A percentile compares a stretch with the other conserved stretches of the same genome.
Conservation (phyloP, 192 early-diverging fungal species). For the Polychytrium aggregatum region DNA sequence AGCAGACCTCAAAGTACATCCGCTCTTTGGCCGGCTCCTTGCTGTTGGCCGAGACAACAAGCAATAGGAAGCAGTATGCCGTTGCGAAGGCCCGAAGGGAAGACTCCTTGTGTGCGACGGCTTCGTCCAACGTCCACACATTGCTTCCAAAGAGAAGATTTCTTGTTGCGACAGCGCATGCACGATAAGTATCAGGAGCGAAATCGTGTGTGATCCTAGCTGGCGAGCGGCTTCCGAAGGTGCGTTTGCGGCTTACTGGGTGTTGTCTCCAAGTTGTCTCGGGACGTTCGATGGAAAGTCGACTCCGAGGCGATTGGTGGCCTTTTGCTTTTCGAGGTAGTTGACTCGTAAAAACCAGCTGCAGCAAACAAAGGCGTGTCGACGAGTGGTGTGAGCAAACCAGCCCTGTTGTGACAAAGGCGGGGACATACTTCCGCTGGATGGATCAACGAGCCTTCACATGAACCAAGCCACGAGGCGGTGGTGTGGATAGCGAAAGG, state of each 20-base stretch:
- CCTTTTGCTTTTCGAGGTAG: constrained; percentile 9
- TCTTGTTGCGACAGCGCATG: constrained; percentile 3
- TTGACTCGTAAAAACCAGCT: constrained; percentile 10
- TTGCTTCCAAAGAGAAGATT: constrained; percentile 4
- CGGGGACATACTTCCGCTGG: too few relatives aligned
- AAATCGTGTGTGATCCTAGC: neutral
- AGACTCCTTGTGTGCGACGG: neutral
- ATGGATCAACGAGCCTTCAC: too few relatives aligned
- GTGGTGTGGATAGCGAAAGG: too few relatives aligned
- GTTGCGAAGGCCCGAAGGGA: constrained; percentile 17
- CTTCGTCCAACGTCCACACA: constrained; percentile 5
- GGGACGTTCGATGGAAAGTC: constrained; percentile 1
- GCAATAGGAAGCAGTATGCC: constrained; percentile 38
- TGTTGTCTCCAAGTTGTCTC: constrained; percentile 8
- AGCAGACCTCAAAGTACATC: constrained; percentile 35
- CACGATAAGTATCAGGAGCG: neutral
- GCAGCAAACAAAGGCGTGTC: neutral
- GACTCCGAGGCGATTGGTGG: constrained; percentile 6
- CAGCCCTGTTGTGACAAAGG: too few relatives aligned
- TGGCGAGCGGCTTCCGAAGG: neutral
- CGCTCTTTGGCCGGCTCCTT: constrained; percentile 33
- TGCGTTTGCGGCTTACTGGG: constrained; percentile 1
- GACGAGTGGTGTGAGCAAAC: too few relatives aligned
- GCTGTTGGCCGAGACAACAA: constrained; percentile 14
- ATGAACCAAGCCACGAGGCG: too few relatives aligned